Evolutionary conservation across 2,329 filamentous ascomycete genomes (phyloP).

Genomic region (Nothomitra cinnamomea): DNA sequence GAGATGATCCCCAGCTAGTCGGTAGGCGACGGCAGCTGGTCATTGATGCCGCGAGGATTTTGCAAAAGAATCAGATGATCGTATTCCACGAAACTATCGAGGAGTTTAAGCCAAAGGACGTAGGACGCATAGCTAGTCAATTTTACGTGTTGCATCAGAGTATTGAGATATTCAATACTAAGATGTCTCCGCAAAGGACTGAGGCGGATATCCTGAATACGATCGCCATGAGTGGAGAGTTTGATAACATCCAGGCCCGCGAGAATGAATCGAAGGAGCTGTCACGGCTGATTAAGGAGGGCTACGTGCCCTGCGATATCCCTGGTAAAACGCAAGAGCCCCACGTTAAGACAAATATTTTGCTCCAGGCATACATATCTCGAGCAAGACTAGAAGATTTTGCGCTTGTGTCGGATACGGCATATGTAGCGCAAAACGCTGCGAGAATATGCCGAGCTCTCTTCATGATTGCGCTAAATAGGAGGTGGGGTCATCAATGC

Average conservation of each 20-base stretch:
- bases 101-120: slow-evolving; percentile 83
- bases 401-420: slow-evolving; percentile 76
- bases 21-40: slow-evolving; percentile 71
- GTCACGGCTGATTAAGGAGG: slow-evolving; percentile 45
- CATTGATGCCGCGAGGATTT: slow-evolving; percentile 68
- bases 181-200: slow-evolving; percentile 74
- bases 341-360: slow-evolving; percentile 87
- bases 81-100: slow-evolving; percentile 94
- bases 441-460: slow-evolving; percentile 85
- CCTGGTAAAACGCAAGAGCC: slow-evolving; percentile 48
- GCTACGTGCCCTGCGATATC: slow-evolving; percentile 61
- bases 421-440: slow-evolving; percentile 91
- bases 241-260: slow-evolving; percentile 87
- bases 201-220: slow-evolving; percentile 90
- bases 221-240: slow-evolving; percentile 95
- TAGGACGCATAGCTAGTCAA: slow-evolving; percentile 91
- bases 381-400: slow-evolving; percentile 81
- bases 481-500: slow-evolving; percentile 91
- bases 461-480: slow-evolving; percentile 94
- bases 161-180: slow-evolving; percentile 87
- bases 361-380: slow-evolving; percentile 89
- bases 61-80: slow-evolving; percentile 96
- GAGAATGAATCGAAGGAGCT: slow-evolving; percentile 85
- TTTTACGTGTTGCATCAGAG: slow-evolving; percentile 90
- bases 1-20: slow-evolving; percentile 75